Base-by-base conservation (phyloP, 257 asterid genomes). In the Cinchona pubescens region DNA sequence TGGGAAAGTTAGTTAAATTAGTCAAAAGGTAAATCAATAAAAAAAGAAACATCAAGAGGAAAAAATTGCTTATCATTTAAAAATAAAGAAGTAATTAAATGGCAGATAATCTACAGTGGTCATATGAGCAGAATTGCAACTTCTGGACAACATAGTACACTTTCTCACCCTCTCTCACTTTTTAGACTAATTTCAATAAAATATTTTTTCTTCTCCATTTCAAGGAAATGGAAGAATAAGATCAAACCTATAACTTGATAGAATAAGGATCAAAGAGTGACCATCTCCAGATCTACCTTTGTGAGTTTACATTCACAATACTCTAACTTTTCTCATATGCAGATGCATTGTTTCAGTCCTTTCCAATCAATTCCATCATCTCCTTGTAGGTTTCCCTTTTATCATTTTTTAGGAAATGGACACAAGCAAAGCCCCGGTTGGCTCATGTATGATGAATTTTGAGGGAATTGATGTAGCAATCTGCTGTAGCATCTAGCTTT, bases 391-490 rank as follows among this genome's bases (percentile, higher is more conserved):
- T 98, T 42, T 96, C 93, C 55, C 79, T 86, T 79, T 92, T 95
- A 64, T 95, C 96, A 40, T 95, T 85, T 78, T 85, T 90, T 73
- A 95, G 83, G 81, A 62, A 92, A 88, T 92, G 96, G 80, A 92
- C 99, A 25, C 99, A 98, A 51, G 99, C 99, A 62, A 95, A 96
- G 74, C 99, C 99, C 73, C 92, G 98, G 84, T 95, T 97, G 69
- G 99, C 99, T 40, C 99, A 88, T 14, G 98, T 95, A 72, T 92
- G 99, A 81, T 92, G 88, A 81, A 95, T 90, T 80, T 90, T 90
- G 73, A 95, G 98, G 83, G 99, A 98, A 75, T 88, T 92, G 37
- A 91, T 90, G 74, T 95, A 95, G 93, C 99, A 95, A 85, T 92
- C 98, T 37, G 98, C 96, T 42, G 98, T 98, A 3, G 87, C 92